Evolutionary conservation across 768 basidiomycete species (phyloP), one percentile per base, ranked within the genome.

Genomic region (Asterophora parasitica): DNA sequence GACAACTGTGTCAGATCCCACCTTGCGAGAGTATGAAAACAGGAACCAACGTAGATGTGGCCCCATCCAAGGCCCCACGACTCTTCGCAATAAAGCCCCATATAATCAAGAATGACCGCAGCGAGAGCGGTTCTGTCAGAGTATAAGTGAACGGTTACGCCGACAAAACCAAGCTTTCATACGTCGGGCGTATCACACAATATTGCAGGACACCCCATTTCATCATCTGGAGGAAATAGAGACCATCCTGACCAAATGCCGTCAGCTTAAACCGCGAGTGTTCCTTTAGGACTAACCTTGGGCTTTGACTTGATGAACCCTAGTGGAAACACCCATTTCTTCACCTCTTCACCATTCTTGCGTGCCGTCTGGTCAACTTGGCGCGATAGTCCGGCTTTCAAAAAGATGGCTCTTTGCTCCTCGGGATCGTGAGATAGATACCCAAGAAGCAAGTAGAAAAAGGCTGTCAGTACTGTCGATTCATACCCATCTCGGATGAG

Each of bases 171-270:
- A 13, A 17, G 37, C 17, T 13, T 62, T 76, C 42, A n/a, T 55
- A 81, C 79, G 69, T 57, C 4, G 83, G 83, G 43, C 83, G 71
- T 36, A 85, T 65, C 15, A 83, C 78, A 64, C 81, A 83, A 53
- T 85, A 88, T 60, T 88, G 86, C 28, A 87, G 67, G 11, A 89
- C 78, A 4, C 78, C 81, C 81, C 84, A 86, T 60, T 88, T 88
- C 81, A 83, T 83, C 38, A 85, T 60, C 58, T 85, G 82, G 36
- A 87, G 64, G 57, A 85, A 87, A 55, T 81, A 80, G 19, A 86
- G 63, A 0, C 84, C 84, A 55, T 83, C 78, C 78, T 82, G 31
- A 30, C 5, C 5, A 30, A 30, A 16, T 46, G 44, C 46, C 52
- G n/a, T 28, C 46, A 27, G 42, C 16, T 2, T 27, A 31, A 33